A percentile compares a stretch with the other conserved stretches of the same genome.
phyloP scores from a whole-genome alignment of 208 protist species.

The Leptomonas pyrrhocoris region DNA sequence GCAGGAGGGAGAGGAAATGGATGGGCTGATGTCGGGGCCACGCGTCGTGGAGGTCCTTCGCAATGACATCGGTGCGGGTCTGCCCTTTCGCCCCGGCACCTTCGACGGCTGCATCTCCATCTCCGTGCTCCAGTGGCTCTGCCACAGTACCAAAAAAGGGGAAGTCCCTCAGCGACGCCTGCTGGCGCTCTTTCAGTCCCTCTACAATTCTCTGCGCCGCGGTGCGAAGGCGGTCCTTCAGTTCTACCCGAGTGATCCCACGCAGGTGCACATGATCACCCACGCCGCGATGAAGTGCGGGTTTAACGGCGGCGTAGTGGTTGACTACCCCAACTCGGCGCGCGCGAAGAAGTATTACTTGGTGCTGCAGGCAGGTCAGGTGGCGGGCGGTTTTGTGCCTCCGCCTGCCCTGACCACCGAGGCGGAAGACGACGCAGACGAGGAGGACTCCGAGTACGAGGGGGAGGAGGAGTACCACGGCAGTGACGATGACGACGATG shows the following conservation, averaged over 20 bases:
- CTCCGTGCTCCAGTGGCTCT: slow-evolving; percentile 99
- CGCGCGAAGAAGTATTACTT: slow-evolving; percentile 98
- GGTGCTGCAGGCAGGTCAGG: slow-evolving; percentile 90
- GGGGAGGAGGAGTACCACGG: slow-evolving; percentile 33
- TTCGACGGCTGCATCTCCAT: slow-evolving; percentile 99
- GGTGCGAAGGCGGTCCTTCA: slow-evolving; percentile 96
- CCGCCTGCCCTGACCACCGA: slow-evolving; percentile 46
- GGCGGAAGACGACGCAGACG: slow-evolving; percentile 35
- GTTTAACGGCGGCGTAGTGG: slow-evolving; percentile 97
- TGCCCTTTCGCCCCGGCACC: slow-evolving; percentile 95
- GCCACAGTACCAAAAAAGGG: slow-evolving; percentile 94
- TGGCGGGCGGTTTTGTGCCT: slow-evolving; percentile 69
- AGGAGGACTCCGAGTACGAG: slow-evolving; percentile 17
- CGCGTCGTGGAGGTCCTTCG: slow-evolving; percentile 87
- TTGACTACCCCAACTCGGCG: slow-evolving; percentile 98
- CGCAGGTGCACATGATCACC: slow-evolving; percentile 98
- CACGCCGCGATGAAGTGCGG: slow-evolving; percentile 96
- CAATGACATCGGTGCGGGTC: slow-evolving; percentile 95
- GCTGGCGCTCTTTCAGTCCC: slow-evolving; percentile 95
- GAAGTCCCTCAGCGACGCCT: slow-evolving; percentile 95
- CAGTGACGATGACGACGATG: slow-evolving; percentile 45
- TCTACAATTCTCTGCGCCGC: slow-evolving; percentile 95
- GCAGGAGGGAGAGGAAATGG: slow-evolving; percentile 18
- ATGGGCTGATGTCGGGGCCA: slow-evolving; percentile 32
- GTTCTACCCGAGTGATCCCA: slow-evolving; percentile 96